Evolutionary conservation across 306 rosid genomes (phyloP).

Genomic region (Pueraria montana): DNA sequence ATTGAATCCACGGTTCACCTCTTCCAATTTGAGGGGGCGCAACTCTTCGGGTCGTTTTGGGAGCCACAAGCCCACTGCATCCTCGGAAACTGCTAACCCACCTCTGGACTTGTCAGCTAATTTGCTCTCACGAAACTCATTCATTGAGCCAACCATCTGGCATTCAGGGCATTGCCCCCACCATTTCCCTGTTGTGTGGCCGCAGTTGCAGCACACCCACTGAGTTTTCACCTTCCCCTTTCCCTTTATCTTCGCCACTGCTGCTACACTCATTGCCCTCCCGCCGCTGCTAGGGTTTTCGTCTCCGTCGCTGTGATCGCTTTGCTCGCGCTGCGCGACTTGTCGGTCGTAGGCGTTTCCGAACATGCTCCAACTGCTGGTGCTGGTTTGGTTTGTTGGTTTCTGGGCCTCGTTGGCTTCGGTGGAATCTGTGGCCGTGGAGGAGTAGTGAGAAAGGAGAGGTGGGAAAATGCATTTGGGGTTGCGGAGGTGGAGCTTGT

Average conservation of each 20-base stretch:
- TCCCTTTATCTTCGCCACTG: constrained; percentile 50
- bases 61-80: constrained; percentile 67
- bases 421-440: background rate
- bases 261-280: background rate
- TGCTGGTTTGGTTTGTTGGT: background rate
- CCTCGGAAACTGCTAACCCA: constrained; percentile 65
- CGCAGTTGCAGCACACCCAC: constrained; percentile 84
- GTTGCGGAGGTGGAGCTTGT: constrained; percentile 50
- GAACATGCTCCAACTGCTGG: constrained; percentile 61
- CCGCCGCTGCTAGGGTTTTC: constrained; percentile 37
- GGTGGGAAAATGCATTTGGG: constrained; percentile 30
- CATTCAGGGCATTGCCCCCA: constrained; percentile 81
- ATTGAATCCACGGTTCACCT: constrained; percentile 74
- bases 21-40: constrained; percentile 69
- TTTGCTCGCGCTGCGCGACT: background rate
- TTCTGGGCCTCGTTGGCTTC: background rate
- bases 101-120: constrained; percentile 29
- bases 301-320: constrained; percentile 3
- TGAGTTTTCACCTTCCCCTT: constrained; percentile 60
- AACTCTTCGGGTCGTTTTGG: constrained; percentile 54
- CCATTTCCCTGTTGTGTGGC: constrained; percentile 75
- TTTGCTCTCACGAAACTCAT: constrained; percentile 56
- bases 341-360: constrained; percentile 37
- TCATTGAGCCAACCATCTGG: constrained; percentile 53
- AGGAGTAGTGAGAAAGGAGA: background rate